Evolutionary conservation across 108 stramenopile genomes (phyloP).

Genomic region (Poteriospumella lacustris): DNA sequence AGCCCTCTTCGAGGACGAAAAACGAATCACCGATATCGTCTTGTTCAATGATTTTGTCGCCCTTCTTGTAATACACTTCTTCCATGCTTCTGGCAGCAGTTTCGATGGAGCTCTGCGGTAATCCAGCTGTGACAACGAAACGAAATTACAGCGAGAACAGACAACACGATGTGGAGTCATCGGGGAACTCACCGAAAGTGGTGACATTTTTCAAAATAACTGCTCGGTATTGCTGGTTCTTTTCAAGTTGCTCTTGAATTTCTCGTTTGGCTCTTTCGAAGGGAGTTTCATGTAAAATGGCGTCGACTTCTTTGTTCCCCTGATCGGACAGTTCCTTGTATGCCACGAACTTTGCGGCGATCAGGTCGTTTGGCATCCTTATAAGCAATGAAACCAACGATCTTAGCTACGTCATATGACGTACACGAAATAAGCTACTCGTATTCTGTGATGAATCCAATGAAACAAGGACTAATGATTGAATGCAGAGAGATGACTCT

Average conservation of each 20-base stretch:
- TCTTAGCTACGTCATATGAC: too few species aligned
- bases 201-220: slow-evolving; percentile 12
- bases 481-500: too few species aligned
- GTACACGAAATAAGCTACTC: too few species aligned
- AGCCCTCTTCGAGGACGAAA: slow-evolving; percentile 15
- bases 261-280: neutral
- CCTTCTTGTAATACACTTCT: slow-evolving; percentile 3
- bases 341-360: too few species aligned
- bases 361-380: too few species aligned
- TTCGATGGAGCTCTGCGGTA: neutral
- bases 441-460: too few species aligned
- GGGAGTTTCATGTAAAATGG: slow-evolving; percentile 14
- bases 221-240: slow-evolving; percentile 5
- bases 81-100: slow-evolving; percentile 25
- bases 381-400: too few species aligned
- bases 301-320: too few species aligned
- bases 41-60: slow-evolving; percentile 19
- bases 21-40: slow-evolving; percentile 29
- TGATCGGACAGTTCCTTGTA: too few species aligned
- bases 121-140: slow-evolving; percentile 15
- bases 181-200: slow-evolving; percentile 14
- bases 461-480: too few species aligned
- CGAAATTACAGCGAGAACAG: too few species aligned
- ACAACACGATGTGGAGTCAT: neutral
- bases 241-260: slow-evolving; percentile 1